Conservation (phyloP, 2,329 filamentous ascomycete genomes). For the Periconia digitata region DNA sequence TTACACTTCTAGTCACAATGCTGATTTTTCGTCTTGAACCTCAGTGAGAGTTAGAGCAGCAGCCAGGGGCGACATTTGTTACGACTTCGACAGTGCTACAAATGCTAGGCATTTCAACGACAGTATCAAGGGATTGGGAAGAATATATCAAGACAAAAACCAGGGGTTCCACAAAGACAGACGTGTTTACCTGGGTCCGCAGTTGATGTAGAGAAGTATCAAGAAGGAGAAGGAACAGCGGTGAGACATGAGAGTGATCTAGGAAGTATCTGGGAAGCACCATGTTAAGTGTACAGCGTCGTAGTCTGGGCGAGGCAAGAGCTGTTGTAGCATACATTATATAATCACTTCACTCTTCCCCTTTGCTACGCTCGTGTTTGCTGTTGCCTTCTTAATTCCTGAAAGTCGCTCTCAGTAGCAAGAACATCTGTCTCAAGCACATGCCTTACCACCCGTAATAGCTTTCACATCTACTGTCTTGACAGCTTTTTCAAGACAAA, state of each 20-base stretch:
- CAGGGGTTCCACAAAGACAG: slow-evolving; percentile 13
- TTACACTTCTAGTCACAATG: too few species aligned
- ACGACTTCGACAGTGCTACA: slow-evolving; percentile 20
- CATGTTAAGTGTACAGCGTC: too few species aligned
- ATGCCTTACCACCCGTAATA: neutral
- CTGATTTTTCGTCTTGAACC: too few species aligned
- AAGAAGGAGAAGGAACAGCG: neutral
- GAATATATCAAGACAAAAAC: slow-evolving; percentile 12
- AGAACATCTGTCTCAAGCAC: neutral
- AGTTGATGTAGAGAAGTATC: neutral
- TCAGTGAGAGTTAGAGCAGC: slow-evolving; percentile 22
- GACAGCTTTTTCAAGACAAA: neutral
- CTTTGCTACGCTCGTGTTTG: too few species aligned
- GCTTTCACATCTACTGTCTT: neutral
- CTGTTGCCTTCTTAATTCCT: too few species aligned
- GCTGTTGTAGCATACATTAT: too few species aligned
- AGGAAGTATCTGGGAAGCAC: too few species aligned
- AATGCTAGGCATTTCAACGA: slow-evolving; percentile 17
- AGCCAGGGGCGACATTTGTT: slow-evolving; percentile 17
- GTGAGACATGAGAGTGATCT: too few species aligned
- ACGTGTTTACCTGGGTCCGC: slow-evolving; percentile 21
- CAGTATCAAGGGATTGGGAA: slow-evolving; percentile 16
- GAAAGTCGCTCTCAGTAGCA: neutral
- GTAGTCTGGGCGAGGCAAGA: too few species aligned
- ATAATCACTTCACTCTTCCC: too few species aligned